These are phyloP conservation scores for Beta lomatogona DNA, from an alignment of 179 eudicot genomes.

Conservation along the genomic window DNA sequence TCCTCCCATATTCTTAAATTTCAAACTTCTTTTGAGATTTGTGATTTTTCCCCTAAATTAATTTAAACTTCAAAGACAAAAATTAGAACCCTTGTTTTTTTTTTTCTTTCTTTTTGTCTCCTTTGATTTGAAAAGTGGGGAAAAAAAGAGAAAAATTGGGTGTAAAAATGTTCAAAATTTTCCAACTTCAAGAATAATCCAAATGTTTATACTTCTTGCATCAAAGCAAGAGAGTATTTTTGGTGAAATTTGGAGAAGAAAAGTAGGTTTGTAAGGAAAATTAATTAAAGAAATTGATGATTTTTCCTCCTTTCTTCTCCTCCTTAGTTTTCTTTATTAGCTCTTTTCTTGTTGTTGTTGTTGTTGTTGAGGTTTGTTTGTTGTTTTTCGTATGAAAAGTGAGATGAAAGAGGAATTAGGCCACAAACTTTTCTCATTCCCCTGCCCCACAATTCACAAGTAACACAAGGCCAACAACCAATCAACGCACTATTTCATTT, in stretches of 20 bases:
- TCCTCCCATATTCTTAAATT: too few species aligned
- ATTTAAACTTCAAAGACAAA: too few species aligned
- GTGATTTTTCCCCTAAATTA: not conserved
- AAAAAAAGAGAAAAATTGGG: not conserved
- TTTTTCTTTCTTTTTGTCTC: too few species aligned
- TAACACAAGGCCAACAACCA: too few species aligned
- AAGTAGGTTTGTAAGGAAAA: conserved; percentile 5
- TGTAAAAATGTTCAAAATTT: not conserved
- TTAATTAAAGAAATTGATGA: not conserved
- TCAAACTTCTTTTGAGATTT: conserved; percentile 7
- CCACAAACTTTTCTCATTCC: too few species aligned
- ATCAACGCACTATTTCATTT: too few species aligned
- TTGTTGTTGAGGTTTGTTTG: conserved; percentile 2
- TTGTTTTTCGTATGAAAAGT: too few species aligned
- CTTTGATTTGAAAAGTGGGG: not conserved
- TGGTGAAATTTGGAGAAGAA: conserved; percentile 22
- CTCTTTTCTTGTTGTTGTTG: too few species aligned
- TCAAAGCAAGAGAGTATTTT: not conserved
- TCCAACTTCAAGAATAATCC: not conserved
- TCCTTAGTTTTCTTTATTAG: not conserved
- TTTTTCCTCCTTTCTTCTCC: conserved; percentile 16
- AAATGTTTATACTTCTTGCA: not conserved
- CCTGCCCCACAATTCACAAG: too few species aligned
- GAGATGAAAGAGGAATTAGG: too few species aligned
- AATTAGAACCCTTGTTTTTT: too few species aligned